Conservation (phyloP, 768 basidiomycete species). For the Trametes cinnabarina region DNA sequence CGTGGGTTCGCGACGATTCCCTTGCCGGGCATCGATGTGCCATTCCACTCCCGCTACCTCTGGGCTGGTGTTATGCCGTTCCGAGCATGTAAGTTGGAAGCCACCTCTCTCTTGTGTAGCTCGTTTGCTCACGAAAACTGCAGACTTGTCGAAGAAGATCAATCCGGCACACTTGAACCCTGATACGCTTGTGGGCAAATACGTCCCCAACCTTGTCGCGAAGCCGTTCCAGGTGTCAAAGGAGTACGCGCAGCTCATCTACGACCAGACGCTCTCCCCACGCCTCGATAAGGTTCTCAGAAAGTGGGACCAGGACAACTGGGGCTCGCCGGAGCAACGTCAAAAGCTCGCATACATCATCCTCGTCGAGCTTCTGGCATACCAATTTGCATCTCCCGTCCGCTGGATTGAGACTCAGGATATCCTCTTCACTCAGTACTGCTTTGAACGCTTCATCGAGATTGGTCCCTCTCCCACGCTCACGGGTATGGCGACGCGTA, state of each 20-base stretch:
- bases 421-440: constrained; percentile 79
- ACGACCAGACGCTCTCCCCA: constrained; percentile 95
- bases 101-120: neutral
- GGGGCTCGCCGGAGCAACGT: constrained; percentile 78
- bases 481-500: constrained; percentile 90
- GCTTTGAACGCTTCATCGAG: constrained; percentile 93
- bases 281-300: constrained; percentile 92
- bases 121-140: neutral
- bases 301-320: constrained; percentile 89
- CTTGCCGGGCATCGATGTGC: constrained; percentile 95
- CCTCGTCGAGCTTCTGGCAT: constrained; percentile 93
- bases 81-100: constrained; percentile 85
- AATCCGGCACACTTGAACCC: constrained; percentile 88
- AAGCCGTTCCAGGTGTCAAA: constrained; percentile 79
- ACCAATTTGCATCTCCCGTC: constrained; percentile 97
- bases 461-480: constrained; percentile 95
- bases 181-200: constrained; percentile 90
- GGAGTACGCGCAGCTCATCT: constrained; percentile 92
- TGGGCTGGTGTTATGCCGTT: constrained; percentile 99
- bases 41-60: constrained; percentile 98
- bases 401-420: constrained; percentile 99
- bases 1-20: constrained; percentile 96
- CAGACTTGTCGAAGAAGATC: constrained; percentile 97
- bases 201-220: constrained; percentile 96
- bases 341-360: constrained; percentile 95